A percentile compares a stretch with the other conserved stretches of the same genome.
Evolutionary conservation across 2,329 filamentous ascomycete species (phyloP).

Genomic region (Gaeumannomyces sp.): DNA sequence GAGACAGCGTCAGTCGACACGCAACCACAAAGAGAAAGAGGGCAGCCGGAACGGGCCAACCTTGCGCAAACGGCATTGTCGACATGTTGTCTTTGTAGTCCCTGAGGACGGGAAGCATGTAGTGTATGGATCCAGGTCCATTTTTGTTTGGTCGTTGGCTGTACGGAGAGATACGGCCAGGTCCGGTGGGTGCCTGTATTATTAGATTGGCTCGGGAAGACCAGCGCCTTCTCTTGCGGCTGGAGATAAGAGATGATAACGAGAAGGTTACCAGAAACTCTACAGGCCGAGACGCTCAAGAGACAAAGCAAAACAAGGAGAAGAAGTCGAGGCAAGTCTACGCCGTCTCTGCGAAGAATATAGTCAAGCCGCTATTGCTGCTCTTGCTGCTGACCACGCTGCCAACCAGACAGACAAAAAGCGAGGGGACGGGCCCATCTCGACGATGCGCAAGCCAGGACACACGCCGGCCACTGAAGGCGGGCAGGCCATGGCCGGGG

Average conservation of each 20-base stretch:
- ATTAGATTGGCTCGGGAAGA: not conserved
- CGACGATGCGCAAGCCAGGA: not conserved
- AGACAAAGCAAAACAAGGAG: not conserved
- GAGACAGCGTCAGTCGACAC: not conserved
- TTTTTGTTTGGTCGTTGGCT: not conserved
- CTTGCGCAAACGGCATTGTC: slow-evolving; percentile 20
- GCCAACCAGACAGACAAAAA: not conserved
- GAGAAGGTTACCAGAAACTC: not conserved
- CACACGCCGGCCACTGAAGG: too few species aligned
- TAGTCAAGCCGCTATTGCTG: not conserved
- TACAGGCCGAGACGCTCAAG: not conserved
- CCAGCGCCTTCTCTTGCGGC: too few species aligned
- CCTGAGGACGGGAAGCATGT: slow-evolving; percentile 15
- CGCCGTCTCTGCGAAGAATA: not conserved
- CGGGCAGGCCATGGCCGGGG: not conserved
- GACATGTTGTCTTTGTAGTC: slow-evolving; percentile 18
- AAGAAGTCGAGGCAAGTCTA: not conserved
- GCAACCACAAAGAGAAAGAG: too few species aligned
- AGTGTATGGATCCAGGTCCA: slow-evolving; percentile 15
- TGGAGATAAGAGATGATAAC: too few species aligned
- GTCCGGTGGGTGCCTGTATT: not conserved
- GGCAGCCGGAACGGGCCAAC: slow-evolving; percentile 8
- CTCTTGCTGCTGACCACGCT: not conserved
- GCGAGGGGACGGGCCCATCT: not conserved
- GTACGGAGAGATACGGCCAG: not conserved